A percentile compares a stretch with the other conserved stretches of the same genome.
Conservation (phyloP, 2,329 filamentous ascomycete species). For the Colletotrichum eleusines region DNA sequence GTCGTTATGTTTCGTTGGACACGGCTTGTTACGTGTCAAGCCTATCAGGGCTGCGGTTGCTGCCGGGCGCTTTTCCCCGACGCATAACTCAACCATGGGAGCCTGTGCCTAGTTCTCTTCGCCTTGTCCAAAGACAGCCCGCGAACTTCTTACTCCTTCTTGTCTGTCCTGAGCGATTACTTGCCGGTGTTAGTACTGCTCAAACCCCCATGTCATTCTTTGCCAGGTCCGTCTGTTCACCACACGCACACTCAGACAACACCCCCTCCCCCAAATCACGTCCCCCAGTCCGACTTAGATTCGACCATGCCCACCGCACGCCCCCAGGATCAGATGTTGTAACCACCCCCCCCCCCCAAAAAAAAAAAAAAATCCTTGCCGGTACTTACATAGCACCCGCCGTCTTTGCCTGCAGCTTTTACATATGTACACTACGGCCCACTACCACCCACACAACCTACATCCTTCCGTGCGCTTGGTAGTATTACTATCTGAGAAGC, state of each 20-base stretch:
- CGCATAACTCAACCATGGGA: constrained; percentile 3
- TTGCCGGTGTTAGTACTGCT: constrained; percentile 1
- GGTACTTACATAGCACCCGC: constrained; percentile 36
- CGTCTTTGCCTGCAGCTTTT: constrained; percentile 33
- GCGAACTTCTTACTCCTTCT: background rate
- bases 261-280: too few species aligned
- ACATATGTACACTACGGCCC: constrained; percentile 42
- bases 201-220: constrained; percentile 36
- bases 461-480: constrained; percentile 31
- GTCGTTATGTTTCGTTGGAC: constrained; percentile 13
- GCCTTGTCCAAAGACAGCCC: background rate
- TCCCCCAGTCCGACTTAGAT: constrained; percentile 39
- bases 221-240: constrained; percentile 24
- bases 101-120: background rate
- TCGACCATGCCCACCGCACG: constrained; percentile 40
- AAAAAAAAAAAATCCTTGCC: constrained; percentile 43
- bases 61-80: constrained; percentile 13
- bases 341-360: constrained; percentile 14
- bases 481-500: constrained; percentile 41
- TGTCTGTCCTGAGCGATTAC: background rate
- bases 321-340: constrained; percentile 29
- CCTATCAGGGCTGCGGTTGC: constrained; percentile 25
- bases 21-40: background rate
- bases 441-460: constrained; percentile 33
- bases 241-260: constrained; percentile 31